Evolutionary conservation across 495 filamentous ascomycete genomes (phyloP).

Genomic region (Aspergillus diversus): DNA sequence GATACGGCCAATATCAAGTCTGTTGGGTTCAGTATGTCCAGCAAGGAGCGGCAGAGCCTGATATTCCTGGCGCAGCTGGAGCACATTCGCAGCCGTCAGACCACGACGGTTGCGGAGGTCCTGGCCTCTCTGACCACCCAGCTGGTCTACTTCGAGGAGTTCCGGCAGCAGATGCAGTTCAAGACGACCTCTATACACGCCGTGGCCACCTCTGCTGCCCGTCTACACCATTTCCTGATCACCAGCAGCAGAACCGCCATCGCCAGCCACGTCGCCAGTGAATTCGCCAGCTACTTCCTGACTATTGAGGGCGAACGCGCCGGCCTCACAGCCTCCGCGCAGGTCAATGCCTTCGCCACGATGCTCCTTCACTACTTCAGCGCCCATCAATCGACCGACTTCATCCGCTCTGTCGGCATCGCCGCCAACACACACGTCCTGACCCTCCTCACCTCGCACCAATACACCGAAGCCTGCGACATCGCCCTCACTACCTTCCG

Average conservation of each 20-base stretch:
- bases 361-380: conserved; percentile 40
- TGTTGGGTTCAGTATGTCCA: conserved; percentile 35
- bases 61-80: conserved; percentile 47
- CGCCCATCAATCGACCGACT: conserved; percentile 36
- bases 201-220: conserved; percentile 36
- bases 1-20: conserved; percentile 28
- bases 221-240: conserved; percentile 41
- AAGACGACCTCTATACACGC: conserved; percentile 35
- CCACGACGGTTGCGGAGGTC: conserved; percentile 40
- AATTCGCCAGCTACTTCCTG: conserved; percentile 35
- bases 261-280: conserved; percentile 33
- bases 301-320: conserved; percentile 38
- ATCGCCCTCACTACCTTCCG: conserved; percentile 39
- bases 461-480: conserved; percentile 35
- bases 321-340: conserved; percentile 29
- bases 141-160: conserved; percentile 47
- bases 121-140: conserved; percentile 41
- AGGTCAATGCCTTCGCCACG: conserved; percentile 35
- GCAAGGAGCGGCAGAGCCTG: conserved; percentile 42
- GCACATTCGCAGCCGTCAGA: conserved; percentile 33
- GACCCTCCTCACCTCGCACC: conserved; percentile 31
- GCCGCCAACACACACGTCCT: conserved; percentile 36
- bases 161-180: conserved; percentile 32
- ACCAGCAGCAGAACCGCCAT: conserved; percentile 30
- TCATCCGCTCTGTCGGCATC: conserved; percentile 44